Conservation (phyloP, 2,329 filamentous ascomycete genomes). For the Keithomyces neogunnii region DNA sequence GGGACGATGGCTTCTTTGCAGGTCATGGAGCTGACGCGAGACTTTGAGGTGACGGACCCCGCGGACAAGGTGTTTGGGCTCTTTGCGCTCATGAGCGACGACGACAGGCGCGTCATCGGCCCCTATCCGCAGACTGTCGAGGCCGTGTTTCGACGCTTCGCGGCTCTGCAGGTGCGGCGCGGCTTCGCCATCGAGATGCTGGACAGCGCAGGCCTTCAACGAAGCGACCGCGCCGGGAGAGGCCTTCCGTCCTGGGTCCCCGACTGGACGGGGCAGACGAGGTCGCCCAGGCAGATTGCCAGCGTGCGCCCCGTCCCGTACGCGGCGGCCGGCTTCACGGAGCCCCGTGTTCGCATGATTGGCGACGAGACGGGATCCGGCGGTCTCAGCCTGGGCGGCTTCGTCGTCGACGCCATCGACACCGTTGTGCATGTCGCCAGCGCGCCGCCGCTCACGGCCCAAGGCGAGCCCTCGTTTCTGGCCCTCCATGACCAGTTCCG, state of each 20-base stretch:
- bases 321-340: neutral
- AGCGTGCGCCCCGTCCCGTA: neutral
- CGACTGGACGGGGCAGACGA: neutral
- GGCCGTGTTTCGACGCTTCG: neutral
- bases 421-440: neutral
- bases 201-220: neutral
- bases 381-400: neutral
- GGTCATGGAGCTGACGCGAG: conserved; percentile 1
- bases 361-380: neutral
- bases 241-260: neutral
- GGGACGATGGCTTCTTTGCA: neutral
- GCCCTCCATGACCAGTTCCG: neutral
- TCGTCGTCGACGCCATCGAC: neutral
- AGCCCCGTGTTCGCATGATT: neutral
- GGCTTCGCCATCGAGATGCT: neutral
- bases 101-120: neutral
- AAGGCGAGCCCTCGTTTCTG: neutral
- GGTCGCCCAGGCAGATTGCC: neutral
- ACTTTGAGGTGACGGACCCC: neutral
- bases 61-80: conserved; percentile 1
- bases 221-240: neutral
- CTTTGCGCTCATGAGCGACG: neutral
- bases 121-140: neutral
- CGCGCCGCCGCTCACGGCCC: neutral
- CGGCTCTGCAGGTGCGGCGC: neutral